Evolutionary conservation across 148 eudicot species (phyloP).

Genomic region (Rhododendron simsii): DNA sequence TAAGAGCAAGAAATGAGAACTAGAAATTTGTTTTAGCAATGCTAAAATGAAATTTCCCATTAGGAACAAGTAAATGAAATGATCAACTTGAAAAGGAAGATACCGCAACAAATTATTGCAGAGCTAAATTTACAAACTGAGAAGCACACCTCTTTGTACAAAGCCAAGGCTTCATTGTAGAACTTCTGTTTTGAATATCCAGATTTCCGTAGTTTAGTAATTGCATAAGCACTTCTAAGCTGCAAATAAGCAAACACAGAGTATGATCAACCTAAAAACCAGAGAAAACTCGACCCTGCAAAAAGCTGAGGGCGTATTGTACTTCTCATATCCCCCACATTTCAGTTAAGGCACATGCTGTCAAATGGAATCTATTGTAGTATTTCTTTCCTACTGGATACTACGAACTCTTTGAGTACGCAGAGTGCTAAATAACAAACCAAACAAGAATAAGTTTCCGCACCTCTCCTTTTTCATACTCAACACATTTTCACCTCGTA

Average conservation of each 20-base stretch:
- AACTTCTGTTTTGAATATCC: conserved; percentile 82
- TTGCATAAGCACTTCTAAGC: conserved; percentile 91
- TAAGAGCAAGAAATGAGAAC: not conserved
- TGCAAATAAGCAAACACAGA: conserved; percentile 30
- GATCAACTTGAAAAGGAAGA: not conserved
- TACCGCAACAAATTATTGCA: not conserved
- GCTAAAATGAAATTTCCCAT: not conserved
- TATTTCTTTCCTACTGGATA: not conserved
- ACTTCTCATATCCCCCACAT: not conserved
- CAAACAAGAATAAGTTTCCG: not conserved
- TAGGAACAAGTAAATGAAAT: not conserved
- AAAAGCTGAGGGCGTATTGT: conserved; percentile 1
- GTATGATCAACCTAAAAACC: not conserved
- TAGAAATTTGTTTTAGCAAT: not conserved
- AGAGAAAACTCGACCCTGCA: not conserved
- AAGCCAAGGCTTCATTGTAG: conserved; percentile 66
- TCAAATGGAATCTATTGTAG: not conserved
- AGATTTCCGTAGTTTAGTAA: conserved; percentile 66
- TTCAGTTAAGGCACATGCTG: not conserved
- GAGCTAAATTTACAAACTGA: not conserved
- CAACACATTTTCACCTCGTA: not conserved
- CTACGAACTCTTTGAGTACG: not conserved
- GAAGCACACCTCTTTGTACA: conserved; percentile 74
- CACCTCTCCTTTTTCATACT: not conserved
- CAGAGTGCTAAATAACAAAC: not conserved